phyloP scores from a whole-genome alignment of 257 asterid genomes.

The Salvia miltiorrhiza region DNA sequence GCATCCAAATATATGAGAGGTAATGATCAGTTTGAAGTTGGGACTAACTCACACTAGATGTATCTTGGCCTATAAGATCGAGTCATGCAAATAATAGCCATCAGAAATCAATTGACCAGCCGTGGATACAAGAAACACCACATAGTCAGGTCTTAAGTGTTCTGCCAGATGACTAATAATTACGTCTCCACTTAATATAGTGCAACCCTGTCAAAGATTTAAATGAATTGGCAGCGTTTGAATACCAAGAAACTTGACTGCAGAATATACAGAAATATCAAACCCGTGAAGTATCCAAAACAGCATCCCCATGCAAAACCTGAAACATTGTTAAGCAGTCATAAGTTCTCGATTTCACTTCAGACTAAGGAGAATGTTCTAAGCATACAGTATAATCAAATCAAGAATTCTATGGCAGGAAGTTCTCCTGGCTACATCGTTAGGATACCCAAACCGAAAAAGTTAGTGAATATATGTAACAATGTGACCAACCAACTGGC shows the following conservation, averaged over 20 bases:
- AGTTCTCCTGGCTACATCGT: constrained; percentile 1
- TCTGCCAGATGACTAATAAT: constrained; percentile 84
- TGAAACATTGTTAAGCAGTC: constrained; percentile 27
- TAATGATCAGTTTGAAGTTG: neutral
- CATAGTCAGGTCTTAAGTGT: constrained; percentile 66
- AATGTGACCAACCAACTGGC: neutral
- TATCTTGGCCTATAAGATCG: neutral
- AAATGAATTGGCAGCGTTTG: constrained; percentile 8
- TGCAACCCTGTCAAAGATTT: constrained; percentile 68
- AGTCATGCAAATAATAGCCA: constrained; percentile 9
- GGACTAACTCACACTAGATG: neutral
- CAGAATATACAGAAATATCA: constrained; percentile 25
- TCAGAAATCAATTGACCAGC: neutral
- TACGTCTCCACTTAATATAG: constrained; percentile 94
- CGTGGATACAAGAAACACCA: constrained; percentile 92
- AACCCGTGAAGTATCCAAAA: constrained; percentile 83
- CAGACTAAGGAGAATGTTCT: neutral
- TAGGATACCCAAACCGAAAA: neutral
- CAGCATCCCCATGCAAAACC: constrained; percentile 99
- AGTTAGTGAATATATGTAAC: neutral
- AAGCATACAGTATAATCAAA: constrained; percentile 1
- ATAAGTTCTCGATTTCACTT: constrained; percentile 20
- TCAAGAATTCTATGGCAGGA: neutral
- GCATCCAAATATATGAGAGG: neutral
- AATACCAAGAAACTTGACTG: constrained; percentile 16